Conservation (phyloP, 164 flowering plant genomes). For the Piper longum region DNA sequence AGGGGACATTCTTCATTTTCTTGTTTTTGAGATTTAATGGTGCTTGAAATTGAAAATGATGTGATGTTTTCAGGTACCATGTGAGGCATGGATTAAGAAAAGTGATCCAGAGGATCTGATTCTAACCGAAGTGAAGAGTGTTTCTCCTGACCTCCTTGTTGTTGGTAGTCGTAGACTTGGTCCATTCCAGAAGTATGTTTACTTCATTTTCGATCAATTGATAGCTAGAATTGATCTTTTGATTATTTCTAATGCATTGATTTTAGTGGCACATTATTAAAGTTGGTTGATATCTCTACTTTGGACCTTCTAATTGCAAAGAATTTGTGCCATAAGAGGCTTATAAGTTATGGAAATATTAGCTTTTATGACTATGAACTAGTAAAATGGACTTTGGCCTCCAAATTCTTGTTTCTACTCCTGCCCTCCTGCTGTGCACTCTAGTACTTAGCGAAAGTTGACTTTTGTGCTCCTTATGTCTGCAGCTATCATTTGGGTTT, state of each 20-base stretch:
- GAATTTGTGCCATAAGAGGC: no score
- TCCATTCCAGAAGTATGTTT: constrained; percentile 73
- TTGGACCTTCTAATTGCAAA: no score
- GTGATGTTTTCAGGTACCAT: constrained; percentile 36
- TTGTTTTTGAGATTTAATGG: no score
- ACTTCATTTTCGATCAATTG: neutral
- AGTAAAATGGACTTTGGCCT: no score
- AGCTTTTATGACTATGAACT: no score
- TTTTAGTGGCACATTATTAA: no score
- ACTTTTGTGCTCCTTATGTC: neutral
- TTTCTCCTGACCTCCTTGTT: constrained; percentile 73
- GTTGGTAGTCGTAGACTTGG: constrained; percentile 93
- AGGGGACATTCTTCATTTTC: constrained; percentile 31
- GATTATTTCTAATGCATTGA: neutral
- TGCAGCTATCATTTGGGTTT: neutral
- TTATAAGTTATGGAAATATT: no score
- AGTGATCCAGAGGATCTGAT: constrained; percentile 86
- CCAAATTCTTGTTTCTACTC: no score
- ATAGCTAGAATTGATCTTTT: neutral
- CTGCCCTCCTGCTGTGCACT: no score
- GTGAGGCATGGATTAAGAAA: constrained; percentile 85
- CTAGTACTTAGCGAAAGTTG: no score
- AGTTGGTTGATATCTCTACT: no score
- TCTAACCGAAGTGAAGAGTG: constrained; percentile 64
- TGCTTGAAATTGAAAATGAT: neutral